Evolutionary conservation across 2,329 filamentous ascomycete species (phyloP).

Genomic region (Nannizziopsis barbatae): DNA sequence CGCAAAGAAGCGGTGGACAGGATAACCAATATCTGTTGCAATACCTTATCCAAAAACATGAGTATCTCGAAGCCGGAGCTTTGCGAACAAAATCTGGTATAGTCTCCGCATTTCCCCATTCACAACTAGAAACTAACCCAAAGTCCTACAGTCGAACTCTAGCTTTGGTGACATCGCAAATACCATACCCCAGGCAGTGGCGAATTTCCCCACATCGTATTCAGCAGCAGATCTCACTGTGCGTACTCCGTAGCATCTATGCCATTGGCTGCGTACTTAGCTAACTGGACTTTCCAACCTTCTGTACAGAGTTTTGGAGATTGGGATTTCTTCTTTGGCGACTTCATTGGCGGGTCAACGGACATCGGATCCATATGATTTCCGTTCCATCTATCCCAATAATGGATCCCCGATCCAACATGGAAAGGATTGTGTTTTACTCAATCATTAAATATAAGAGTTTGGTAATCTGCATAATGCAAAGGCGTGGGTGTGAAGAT

Average conservation of each 20-base stretch:
- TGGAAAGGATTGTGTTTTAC: no score
- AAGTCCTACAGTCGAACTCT: no score
- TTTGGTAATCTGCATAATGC: no score
- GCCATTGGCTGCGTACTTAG: no score
- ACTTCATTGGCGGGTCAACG: constrained; percentile 8
- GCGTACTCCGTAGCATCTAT: background rate
- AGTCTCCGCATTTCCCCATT: background rate
- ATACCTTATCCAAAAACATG: constrained; percentile 26
- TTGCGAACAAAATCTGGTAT: background rate
- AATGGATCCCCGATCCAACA: no score
- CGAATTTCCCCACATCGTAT: no score
- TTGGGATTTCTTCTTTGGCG: constrained; percentile 15
- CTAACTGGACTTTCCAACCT: no score
- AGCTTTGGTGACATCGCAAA: no score
- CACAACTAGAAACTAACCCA: background rate
- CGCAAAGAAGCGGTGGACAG: constrained; percentile 26
- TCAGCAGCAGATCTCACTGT: constrained; percentile 8
- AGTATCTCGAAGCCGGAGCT: constrained; percentile 2
- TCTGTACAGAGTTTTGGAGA: background rate
- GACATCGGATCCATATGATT: background rate
- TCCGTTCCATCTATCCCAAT: no score
- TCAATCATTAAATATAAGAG: no score
- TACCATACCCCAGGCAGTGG: no score
- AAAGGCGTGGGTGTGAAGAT: no score
- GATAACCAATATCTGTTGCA: constrained; percentile 28